Evolutionary conservation across 2,329 filamentous ascomycete species (phyloP).

Genomic region (Talaromyces sp.): DNA sequence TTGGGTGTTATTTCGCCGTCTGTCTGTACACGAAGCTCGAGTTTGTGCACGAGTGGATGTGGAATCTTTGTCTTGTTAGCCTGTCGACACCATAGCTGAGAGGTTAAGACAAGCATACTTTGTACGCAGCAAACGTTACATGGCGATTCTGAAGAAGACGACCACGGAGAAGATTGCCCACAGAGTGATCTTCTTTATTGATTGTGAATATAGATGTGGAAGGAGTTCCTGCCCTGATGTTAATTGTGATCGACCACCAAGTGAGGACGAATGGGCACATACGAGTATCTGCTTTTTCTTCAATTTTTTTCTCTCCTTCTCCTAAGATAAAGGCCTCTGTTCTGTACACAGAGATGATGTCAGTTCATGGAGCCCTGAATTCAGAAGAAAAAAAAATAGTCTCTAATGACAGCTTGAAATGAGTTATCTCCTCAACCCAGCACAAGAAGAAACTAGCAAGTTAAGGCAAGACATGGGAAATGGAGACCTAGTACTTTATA

Average conservation of each 20-base stretch:
- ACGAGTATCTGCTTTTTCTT: constrained; percentile 85
- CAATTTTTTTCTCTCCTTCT: constrained; percentile 90
- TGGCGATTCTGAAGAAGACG: constrained; percentile 80
- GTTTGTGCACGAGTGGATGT: constrained; percentile 48
- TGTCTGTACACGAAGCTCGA: constrained; percentile 81
- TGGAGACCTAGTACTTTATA: constrained; percentile 5
- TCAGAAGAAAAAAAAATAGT: background rate
- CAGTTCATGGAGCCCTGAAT: background rate
- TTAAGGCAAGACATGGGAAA: background rate
- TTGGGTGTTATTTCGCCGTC: constrained; percentile 86
- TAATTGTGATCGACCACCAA: background rate
- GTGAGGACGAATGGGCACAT: constrained; percentile 38
- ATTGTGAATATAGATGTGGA: constrained; percentile 94
- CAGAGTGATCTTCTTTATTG: constrained; percentile 94
- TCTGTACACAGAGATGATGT: constrained; percentile 46
- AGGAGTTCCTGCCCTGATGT: constrained; percentile 64
- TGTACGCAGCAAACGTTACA: constrained; percentile 89
- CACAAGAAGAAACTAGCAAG: background rate
- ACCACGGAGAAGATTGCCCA: constrained; percentile 83
- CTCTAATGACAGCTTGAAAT: background rate
- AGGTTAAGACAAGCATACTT: constrained; percentile 51
- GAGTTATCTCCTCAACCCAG: background rate
- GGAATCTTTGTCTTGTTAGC: constrained; percentile 34
- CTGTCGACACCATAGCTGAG: background rate
- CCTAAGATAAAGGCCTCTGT: constrained; percentile 89